These are phyloP conservation scores for Senecio squalidus DNA, from an alignment of 140 eudicot species.

Conservation along the genomic window DNA sequence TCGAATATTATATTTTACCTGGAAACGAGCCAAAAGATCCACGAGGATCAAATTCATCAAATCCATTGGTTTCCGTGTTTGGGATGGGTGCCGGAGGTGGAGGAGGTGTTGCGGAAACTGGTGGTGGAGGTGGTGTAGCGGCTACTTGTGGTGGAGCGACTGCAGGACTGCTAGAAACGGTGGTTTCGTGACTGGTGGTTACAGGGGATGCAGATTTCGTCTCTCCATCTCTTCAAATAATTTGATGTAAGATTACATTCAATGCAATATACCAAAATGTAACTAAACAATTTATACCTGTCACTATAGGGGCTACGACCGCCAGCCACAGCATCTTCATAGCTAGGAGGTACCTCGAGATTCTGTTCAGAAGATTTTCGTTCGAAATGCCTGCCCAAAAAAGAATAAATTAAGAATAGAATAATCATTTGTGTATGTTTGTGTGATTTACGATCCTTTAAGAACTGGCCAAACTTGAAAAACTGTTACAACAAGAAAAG, in stretches of 20 bases:
- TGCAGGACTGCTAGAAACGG: slow-evolving; percentile 21
- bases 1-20: slow-evolving; percentile 30
- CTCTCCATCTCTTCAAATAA: slow-evolving; percentile 60
- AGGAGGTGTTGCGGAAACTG: slow-evolving; percentile 31
- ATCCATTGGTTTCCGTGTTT: slow-evolving; percentile 37
- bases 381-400: slow-evolving; percentile 38
- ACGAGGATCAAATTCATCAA: slow-evolving; percentile 92
- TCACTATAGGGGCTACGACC: slow-evolving; percentile 71
- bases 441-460: background rate
- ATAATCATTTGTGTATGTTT: background rate
- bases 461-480: background rate
- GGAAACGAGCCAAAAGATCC: slow-evolving; percentile 62
- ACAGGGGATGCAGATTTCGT: slow-evolving; percentile 48
- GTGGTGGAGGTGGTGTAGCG: slow-evolving; percentile 22
- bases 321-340: slow-evolving; percentile 74
- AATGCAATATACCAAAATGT: background rate
- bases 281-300: slow-evolving; percentile 38
- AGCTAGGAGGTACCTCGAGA: slow-evolving; percentile 73
- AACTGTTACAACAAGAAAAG: background rate
- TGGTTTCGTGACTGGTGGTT: slow-evolving; percentile 32
- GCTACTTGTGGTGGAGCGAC: slow-evolving; percentile 23
- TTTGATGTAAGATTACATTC: slow-evolving; percentile 8
- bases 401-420: slow-evolving; percentile 4
- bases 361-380: slow-evolving; percentile 67
- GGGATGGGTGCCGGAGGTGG: slow-evolving; percentile 31